Conservation (phyloP, 352 stramenopile genomes). For the Thalassiosira mediterranea region DNA sequence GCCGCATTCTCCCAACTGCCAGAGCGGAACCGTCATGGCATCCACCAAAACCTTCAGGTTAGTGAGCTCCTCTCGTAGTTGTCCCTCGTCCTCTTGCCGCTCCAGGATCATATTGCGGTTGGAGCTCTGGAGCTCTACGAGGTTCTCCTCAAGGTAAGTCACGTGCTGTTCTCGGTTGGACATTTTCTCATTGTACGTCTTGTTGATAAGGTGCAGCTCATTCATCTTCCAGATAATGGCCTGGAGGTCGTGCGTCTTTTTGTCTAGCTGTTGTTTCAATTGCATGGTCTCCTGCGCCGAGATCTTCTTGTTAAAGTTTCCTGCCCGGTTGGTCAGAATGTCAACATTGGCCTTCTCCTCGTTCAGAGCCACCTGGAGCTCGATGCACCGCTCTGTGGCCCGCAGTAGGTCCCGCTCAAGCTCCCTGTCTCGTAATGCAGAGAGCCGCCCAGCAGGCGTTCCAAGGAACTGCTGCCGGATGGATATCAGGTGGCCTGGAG, state of each 20-base stretch:
- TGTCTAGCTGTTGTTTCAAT: constrained; percentile 72
- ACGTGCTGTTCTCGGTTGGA: constrained; percentile 74
- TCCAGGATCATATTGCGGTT: constrained; percentile 64
- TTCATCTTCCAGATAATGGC: constrained; percentile 84
- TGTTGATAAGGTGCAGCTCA: constrained; percentile 81
- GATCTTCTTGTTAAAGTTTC: constrained; percentile 67
- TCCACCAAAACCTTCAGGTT: constrained; percentile 65
- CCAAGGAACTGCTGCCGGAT: constrained; percentile 55
- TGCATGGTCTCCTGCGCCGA: constrained; percentile 64
- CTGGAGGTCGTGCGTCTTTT: constrained; percentile 74
- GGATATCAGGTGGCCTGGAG: constrained; percentile 43
- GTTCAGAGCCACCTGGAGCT: constrained; percentile 72
- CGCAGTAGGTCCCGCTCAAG: constrained; percentile 67
- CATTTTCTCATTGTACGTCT: constrained; percentile 77
- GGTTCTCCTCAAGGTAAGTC: constrained; percentile 72
- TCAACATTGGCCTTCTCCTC: constrained; percentile 80
- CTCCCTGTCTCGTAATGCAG: constrained; percentile 59
- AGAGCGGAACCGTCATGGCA: constrained; percentile 63
- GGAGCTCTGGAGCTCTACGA: constrained; percentile 64
- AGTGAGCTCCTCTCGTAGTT: constrained; percentile 65
- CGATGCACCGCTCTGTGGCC: constrained; percentile 74
- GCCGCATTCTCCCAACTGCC: constrained; percentile 70
- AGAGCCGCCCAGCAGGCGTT: constrained; percentile 62
- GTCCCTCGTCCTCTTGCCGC: constrained; percentile 56
- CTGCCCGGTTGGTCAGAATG: constrained; percentile 61